A percentile compares a stretch with the other conserved stretches of the same genome.
Conservation (phyloP, 208 protist genomes). For the Crithidia thermophila region DNA sequence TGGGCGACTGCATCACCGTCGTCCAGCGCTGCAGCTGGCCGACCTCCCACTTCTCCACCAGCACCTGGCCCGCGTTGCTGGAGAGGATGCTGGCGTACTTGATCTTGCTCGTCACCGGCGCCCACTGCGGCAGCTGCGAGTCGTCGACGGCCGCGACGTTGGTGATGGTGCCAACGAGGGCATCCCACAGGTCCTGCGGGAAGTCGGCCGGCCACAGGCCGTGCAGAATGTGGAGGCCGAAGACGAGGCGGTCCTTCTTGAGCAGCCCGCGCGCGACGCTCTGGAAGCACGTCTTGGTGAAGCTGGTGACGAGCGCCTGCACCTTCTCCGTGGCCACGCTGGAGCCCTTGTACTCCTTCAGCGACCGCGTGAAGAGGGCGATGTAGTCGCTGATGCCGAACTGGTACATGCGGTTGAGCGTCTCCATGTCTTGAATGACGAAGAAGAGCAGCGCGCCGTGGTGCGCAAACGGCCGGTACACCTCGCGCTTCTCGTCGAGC, state of each 20-base stretch:
- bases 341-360: slow-evolving; percentile 51
- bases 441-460: slow-evolving; percentile 94
- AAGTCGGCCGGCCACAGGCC: slow-evolving; percentile 85
- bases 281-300: slow-evolving; percentile 75
- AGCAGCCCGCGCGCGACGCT: slow-evolving; percentile 80
- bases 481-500: slow-evolving; percentile 94
- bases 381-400: slow-evolving; percentile 95
- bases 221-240: slow-evolving; percentile 95
- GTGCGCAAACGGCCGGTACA: slow-evolving; percentile 93
- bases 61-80: slow-evolving; percentile 26
- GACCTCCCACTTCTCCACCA: slow-evolving; percentile 68
- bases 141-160: slow-evolving; percentile 32
- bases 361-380: slow-evolving; percentile 67
- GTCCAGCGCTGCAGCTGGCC: slow-evolving; percentile 62
- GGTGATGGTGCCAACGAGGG: slow-evolving; percentile 75
- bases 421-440: slow-evolving; percentile 88
- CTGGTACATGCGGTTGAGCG: slow-evolving; percentile 97
- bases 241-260: slow-evolving; percentile 93
- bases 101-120: slow-evolving; percentile 49
- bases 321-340: slow-evolving; percentile 51
- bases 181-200: slow-evolving; percentile 79
- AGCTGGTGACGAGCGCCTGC: slow-evolving; percentile 45
- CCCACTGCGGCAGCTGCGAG: slow-evolving; percentile 58
- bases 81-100: slow-evolving; percentile 63
- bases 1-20: slow-evolving; percentile 61